phyloP scores from a whole-genome alignment of 1,284 basidiomycete genomes.

The Trametes sp. region DNA sequence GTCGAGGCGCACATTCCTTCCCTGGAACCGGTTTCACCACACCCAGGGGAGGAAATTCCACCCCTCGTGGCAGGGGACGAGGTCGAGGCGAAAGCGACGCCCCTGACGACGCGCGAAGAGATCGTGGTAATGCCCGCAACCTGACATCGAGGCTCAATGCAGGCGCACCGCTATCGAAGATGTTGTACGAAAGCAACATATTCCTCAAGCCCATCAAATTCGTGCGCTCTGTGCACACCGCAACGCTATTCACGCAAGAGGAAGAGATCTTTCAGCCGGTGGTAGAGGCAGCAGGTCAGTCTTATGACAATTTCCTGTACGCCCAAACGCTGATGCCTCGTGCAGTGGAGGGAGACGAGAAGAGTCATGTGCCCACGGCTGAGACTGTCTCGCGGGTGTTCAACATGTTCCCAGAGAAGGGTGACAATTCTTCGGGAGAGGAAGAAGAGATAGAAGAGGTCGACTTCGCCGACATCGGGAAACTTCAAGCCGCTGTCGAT shows the following conservation, averaged over 20 bases:
- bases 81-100: conserved; percentile 31
- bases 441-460: conserved; percentile 64
- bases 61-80: conserved; percentile 33
- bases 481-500: conserved; percentile 50
- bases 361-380: conserved; percentile 70
- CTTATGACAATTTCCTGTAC: not conserved
- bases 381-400: conserved; percentile 67
- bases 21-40: conserved; percentile 22
- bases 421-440: conserved; percentile 32
- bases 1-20: conserved; percentile 20
- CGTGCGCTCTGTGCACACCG: conserved; percentile 64
- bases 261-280: conserved; percentile 72
- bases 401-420: conserved; percentile 42
- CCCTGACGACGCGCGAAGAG: not conserved
- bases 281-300: conserved; percentile 59
- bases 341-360: conserved; percentile 43
- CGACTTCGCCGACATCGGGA: conserved; percentile 67
- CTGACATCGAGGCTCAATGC: conserved; percentile 36
- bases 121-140: conserved; percentile 36
- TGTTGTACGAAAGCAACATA: conserved; percentile 65
- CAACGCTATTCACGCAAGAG: conserved; percentile 65
- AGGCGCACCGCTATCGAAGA: conserved; percentile 59
- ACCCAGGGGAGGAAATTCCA: conserved; percentile 20
- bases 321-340: conserved; percentile 4
- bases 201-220: conserved; percentile 69